Percentiles rank a stretch among this genome's conserved stretches.
phyloP scores from a whole-genome alignment of 148 eudicot genomes.

The Rhododendron ovatum region DNA sequence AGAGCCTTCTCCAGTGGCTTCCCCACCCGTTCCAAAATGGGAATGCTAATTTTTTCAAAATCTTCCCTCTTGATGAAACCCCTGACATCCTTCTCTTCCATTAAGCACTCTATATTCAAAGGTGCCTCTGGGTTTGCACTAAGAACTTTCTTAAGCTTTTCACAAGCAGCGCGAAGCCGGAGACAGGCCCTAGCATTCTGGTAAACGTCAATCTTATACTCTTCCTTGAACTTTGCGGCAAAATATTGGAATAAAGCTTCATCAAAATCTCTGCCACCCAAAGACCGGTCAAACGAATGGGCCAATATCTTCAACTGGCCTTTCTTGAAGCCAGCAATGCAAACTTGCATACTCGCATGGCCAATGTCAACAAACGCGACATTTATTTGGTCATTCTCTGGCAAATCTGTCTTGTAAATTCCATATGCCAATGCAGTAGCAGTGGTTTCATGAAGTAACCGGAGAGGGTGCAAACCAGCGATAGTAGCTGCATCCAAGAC shows the following conservation, averaged over 20 bases:
- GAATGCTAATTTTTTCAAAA: conserved; percentile 73
- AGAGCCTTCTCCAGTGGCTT: conserved; percentile 93
- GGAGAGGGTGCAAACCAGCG: conserved; percentile 75
- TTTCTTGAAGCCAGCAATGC: conserved; percentile 85
- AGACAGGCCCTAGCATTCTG: conserved; percentile 93
- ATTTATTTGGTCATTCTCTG: conserved; percentile 75
- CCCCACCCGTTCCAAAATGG: conserved; percentile 83
- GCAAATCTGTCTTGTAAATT: conserved; percentile 89
- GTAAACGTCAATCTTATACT: conserved; percentile 75
- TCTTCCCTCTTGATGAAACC: conserved; percentile 85
- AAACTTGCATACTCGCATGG: conserved; percentile 87
- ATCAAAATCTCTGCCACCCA: conserved; percentile 93
- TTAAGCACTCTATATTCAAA: conserved; percentile 88
- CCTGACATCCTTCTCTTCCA: conserved; percentile 94
- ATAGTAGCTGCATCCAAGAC: conserved; percentile 80
- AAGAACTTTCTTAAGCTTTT: conserved; percentile 85
- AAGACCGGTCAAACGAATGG: conserved; percentile 73
- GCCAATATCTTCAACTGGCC: conserved; percentile 83
- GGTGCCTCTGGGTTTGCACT: conserved; percentile 98
- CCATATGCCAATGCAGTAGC: conserved; percentile 95
- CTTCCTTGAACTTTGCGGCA: conserved; percentile 76
- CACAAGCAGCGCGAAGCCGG: conserved; percentile 80
- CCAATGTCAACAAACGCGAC: conserved; percentile 88
- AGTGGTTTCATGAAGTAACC: conserved; percentile 80
- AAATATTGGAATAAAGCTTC: conserved; percentile 83